Evolutionary conservation across 192 early-diverging fungal genomes (phyloP).

Genomic region (Entomortierella lignicola): DNA sequence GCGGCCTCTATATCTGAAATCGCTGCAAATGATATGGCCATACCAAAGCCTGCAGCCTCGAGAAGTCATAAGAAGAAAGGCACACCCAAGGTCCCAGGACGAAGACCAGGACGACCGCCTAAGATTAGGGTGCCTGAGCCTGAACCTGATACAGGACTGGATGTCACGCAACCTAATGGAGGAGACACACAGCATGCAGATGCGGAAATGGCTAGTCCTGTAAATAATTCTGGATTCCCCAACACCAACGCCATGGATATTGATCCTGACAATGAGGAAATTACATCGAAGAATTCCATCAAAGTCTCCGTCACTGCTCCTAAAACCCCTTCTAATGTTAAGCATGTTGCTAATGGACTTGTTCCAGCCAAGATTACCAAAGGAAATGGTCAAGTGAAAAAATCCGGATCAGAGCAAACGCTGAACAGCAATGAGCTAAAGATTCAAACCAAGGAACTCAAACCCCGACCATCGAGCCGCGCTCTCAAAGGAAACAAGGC

Average conservation of each 20-base stretch:
- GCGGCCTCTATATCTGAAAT: neutral
- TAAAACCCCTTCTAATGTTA: neutral
- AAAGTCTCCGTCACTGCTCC: neutral
- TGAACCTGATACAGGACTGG: neutral
- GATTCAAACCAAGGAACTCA: conserved; percentile 28
- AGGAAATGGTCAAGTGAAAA: conserved; percentile 14
- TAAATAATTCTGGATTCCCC: neutral
- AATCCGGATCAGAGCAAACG: neutral
- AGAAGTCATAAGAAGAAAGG: neutral
- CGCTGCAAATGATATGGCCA: neutral
- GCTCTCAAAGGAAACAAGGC: conserved; percentile 9
- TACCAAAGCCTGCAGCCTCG: neutral
- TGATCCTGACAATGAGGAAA: neutral
- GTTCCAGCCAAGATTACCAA: neutral
- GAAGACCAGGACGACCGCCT: conserved; percentile 12
- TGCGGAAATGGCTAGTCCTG: neutral
- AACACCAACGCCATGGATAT: neutral
- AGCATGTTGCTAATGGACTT: neutral
- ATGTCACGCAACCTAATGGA: neutral
- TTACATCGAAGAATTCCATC: neutral
- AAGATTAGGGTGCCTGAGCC: conserved; percentile 1
- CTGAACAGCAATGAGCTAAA: neutral
- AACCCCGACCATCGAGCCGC: conserved; percentile 5
- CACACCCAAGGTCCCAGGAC: neutral
- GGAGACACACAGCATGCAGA: neutral